Base-by-base conservation (phyloP, 1,284 basidiomycete genomes). In the Anthracocystis setariae region DNA sequence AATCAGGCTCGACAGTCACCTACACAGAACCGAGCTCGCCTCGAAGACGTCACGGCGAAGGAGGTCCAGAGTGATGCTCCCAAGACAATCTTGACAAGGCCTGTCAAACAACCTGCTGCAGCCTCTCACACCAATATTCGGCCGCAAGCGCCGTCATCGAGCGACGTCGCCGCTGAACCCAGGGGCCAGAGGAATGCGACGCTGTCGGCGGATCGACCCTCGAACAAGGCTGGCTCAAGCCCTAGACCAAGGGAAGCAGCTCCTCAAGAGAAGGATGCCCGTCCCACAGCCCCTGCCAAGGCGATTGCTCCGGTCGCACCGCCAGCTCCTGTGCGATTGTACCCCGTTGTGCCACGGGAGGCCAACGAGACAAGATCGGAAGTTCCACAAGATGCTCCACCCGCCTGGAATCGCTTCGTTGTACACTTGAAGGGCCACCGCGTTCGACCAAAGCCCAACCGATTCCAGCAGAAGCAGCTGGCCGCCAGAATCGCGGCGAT, bases 321-420 rank as follows among this genome's bases (percentile, higher is more conserved):
- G 13, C 59, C 65, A 1, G 54, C 43, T 25, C 58, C 54, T 3
- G 50, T 65, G 35, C 52, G 32, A 32, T 20, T 64, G 25, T 45
- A 67, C 20, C 64, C 69, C 5, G 32, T 60, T 25, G 60, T 72
- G 13, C 45, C 58, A 8, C 60, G 58, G 43, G 78, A 79, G 43
- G 25, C 65, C 18, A 32, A 45, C n/a, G 56, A 63, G 46, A 76
- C 76, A 13, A 50, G 67, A 21, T 42, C 43, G 13, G 76, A 78
- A 48, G 66, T 54, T 8, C 39, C 53, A 9, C 60, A 66, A 35
- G 77, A 79, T 33, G 53, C 61, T 8, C 52, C 76, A 5, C 78
- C 76, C 0, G 76, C 76, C 1, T 79, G 78, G 78, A 79, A 74
- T 33, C 58, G 60, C 44, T 79, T 65, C 33, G 58, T 61, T 17